Base-by-base conservation (phyloP, 2,329 filamentous ascomycete genomes). In the Stagonosporopsis tanaceti region DNA sequence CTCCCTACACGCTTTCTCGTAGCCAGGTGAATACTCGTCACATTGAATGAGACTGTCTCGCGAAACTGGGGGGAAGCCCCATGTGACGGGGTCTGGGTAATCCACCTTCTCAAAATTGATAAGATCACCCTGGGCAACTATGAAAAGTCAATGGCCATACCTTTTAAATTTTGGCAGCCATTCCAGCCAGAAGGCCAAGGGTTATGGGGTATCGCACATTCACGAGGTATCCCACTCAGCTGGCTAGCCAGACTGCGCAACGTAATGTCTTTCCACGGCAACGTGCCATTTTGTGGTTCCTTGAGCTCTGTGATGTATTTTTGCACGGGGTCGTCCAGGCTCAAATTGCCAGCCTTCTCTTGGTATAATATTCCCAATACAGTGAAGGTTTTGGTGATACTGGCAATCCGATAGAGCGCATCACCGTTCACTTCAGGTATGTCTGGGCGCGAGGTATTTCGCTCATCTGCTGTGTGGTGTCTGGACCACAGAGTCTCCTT, bases 241-340 rank as follows among this genome's bases (percentile, higher is more conserved):
- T 80, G 79, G 60, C 77, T 78, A 1, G 78, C 77, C n/a, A 80
- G 62, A 41, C 65, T 73, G 8, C 78, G 71, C 50, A 80, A 61
- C 1, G 78, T 80, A 47, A 80, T 79, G 47, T 79, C 74, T 27
- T 78, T 75, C 76, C 77, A 80, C 3, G 70, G 70, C 34, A 76
- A 64, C 1, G 60, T 72, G 2, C 72, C 72, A 2, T 67, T 58
- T 37, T 73, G 68, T 25, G 67, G 56, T 4, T 65, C 68, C 20
- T 59, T 63, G 38, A 78, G 50, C 51, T 75, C 73, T 6, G 57
- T 47, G 11, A 78, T 63, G 54, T 76, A 76, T 22, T 66, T 72
- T 17, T 71, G 61, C 9, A 77, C 64, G 0, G 73, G 56, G 11
- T 70, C 70, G 51, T 76, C 73, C n/a, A 76, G 54, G 32, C 69